phyloP scores from a whole-genome alignment of 108 stramenopile genomes.

The Seminavis robusta region DNA sequence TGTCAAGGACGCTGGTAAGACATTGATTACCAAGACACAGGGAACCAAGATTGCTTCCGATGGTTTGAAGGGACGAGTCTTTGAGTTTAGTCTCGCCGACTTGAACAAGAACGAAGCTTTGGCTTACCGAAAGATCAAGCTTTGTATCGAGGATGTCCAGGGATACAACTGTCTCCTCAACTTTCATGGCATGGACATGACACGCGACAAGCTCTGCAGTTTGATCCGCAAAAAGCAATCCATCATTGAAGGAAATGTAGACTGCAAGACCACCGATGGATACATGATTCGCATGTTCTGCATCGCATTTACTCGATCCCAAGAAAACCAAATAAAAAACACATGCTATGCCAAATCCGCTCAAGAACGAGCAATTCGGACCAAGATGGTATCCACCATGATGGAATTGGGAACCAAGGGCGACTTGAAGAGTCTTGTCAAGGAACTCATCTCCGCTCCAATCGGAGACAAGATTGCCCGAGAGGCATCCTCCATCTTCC shows the following conservation, averaged over 20 bases:
- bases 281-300: conserved; percentile 97
- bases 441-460: conserved; percentile 93
- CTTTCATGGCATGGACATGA: conserved; percentile 99
- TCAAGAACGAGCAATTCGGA: conserved; percentile 94
- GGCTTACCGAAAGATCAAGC: conserved; percentile 95
- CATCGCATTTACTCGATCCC: conserved; percentile 98
- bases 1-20: conserved; percentile 94
- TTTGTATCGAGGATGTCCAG: conserved; percentile 99
- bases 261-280: conserved; percentile 97
- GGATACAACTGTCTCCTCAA: conserved; percentile 97
- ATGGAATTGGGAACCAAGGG: conserved; percentile 95
- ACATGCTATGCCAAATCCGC: conserved; percentile 98
- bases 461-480: conserved; percentile 94
- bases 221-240: conserved; percentile 99
- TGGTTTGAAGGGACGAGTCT: conserved; percentile 95
- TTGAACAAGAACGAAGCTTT: conserved; percentile 94
- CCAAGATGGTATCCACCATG: conserved; percentile 97
- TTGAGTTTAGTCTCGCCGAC: conserved; percentile 97
- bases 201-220: conserved; percentile 98
- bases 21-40: conserved; percentile 96
- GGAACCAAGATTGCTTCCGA: conserved; percentile 99
- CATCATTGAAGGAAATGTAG: conserved; percentile 98
- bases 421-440: conserved; percentile 96
- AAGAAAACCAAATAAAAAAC: conserved; percentile 94
- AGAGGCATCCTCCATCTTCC: conserved; percentile 90